phyloP scores from a whole-genome alignment of 1,284 basidiomycete species.

The Veloporphyrellus conicus region DNA sequence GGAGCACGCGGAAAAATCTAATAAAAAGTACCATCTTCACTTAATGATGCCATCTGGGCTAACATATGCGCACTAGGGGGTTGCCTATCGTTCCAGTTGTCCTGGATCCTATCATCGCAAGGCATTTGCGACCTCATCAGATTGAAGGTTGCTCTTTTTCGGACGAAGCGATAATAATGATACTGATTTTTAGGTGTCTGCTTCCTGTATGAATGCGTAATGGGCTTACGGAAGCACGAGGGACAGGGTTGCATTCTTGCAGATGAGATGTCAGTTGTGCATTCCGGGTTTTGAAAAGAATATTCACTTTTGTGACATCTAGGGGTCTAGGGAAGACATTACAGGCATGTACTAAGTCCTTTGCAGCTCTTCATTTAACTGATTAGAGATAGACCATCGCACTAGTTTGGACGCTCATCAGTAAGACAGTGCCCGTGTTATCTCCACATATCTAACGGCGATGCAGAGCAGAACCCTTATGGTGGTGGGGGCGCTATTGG shows the following conservation, averaged over 20 bases:
- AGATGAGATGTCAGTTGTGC: conserved; percentile 78
- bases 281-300: neutral
- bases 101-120: conserved; percentile 82
- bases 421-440: conserved; percentile 41
- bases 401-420: conserved; percentile 83
- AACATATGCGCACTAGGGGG: conserved; percentile 38
- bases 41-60: conserved; percentile 7
- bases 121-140: conserved; percentile 85
- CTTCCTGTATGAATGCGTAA: conserved; percentile 95
- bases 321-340: conserved; percentile 95
- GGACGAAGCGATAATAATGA: neutral
- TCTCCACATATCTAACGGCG: conserved; percentile 4
- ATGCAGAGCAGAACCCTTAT: conserved; percentile 82
- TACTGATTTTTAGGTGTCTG: conserved; percentile 52
- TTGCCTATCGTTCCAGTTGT: conserved; percentile 79
- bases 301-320: conserved; percentile 12
- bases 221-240: conserved; percentile 88
- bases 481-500: conserved; percentile 56
- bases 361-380: conserved; percentile 1
- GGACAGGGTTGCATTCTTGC: conserved; percentile 93
- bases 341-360: conserved; percentile 44
- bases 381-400: conserved; percentile 65
- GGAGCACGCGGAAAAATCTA: conserved; percentile 63
- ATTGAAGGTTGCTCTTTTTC: conserved; percentile 59
- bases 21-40: conserved; percentile 56